phyloP scores from a whole-genome alignment of 352 stramenopile species.

The Pythium monospermum region DNA sequence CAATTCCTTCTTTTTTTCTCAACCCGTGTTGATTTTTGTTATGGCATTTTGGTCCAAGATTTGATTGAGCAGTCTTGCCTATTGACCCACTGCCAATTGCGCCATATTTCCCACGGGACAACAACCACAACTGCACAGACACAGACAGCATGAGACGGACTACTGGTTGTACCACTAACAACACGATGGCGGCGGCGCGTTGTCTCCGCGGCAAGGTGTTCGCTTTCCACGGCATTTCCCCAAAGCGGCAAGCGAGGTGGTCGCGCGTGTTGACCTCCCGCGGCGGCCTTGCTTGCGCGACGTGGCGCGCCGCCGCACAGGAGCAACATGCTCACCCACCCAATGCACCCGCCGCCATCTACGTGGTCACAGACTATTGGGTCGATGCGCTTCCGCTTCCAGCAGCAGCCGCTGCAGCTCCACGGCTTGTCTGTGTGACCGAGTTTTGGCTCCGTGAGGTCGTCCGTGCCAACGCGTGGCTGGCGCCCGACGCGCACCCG shows the following conservation, averaged over 20 bases:
- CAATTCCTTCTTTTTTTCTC: too few species aligned
- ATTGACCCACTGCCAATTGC: too few species aligned
- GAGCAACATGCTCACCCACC: too few species aligned
- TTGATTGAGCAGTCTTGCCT: too few species aligned
- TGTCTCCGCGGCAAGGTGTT: constrained; percentile 11
- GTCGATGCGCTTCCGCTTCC: constrained; percentile 17
- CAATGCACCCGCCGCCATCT: constrained; percentile 17
- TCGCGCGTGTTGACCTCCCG: constrained; percentile 1
- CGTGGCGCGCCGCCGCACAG: not conserved
- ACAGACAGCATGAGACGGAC: too few species aligned
- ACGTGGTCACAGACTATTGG: constrained; percentile 56
- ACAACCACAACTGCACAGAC: not conserved
- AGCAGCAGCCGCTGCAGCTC: not conserved
- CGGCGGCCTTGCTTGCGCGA: not conserved
- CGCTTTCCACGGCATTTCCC: constrained; percentile 17
- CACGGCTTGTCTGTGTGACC: constrained; percentile 27
- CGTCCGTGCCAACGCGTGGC: constrained; percentile 30
- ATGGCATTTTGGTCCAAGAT: not conserved
- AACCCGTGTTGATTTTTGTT: not conserved
- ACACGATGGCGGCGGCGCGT: not conserved
- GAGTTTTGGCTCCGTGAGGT: constrained; percentile 53
- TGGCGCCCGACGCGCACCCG: constrained; percentile 26
- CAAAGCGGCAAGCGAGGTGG: constrained; percentile 1
- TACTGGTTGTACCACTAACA: too few species aligned
- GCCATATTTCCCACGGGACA: too few species aligned